These are phyloP conservation scores for Pleurozium schreberi DNA, from an alignment of 225 moss, liverwort and hornwort species.

Conservation along the genomic window DNA sequence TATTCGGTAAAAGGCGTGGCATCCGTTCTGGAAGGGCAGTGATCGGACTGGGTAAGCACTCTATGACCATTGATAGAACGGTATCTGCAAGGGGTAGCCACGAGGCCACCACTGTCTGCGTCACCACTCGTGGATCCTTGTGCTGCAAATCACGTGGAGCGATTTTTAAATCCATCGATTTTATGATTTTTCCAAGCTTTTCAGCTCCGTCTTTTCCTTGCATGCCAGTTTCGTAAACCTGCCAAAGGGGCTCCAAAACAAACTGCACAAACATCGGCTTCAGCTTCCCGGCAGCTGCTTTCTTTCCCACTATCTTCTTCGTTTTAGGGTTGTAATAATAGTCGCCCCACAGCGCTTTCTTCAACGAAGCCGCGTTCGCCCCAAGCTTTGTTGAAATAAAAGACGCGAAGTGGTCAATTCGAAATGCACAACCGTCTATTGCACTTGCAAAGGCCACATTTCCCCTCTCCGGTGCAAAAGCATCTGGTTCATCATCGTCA, in stretches of 20 bases:
- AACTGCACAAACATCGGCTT: constrained; percentile 99
- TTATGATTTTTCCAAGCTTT: constrained; percentile 72
- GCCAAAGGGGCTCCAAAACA: constrained; percentile 87
- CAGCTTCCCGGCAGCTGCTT: constrained; percentile 75
- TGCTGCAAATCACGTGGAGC: constrained; percentile 73
- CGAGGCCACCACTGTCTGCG: constrained; percentile 75
- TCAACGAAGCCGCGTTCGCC: constrained; percentile 55
- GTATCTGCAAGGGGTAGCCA: constrained; percentile 85
- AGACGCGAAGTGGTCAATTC: constrained; percentile 74
- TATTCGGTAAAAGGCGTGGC: constrained; percentile 64
- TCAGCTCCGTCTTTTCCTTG: constrained; percentile 70
- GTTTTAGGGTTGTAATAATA: constrained; percentile 77
- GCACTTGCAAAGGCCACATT: constrained; percentile 97
- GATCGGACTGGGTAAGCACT: constrained; percentile 84
- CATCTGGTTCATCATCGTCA: constrained; percentile 82
- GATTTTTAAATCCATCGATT: constrained; percentile 73
- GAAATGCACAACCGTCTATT: constrained; percentile 86
- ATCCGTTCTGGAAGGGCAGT: constrained; percentile 69
- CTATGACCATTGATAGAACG: constrained; percentile 76
- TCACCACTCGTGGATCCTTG: constrained; percentile 82
- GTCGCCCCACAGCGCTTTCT: constrained; percentile 82
- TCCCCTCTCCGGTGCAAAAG: constrained; percentile 86
- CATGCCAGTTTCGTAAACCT: constrained; percentile 83
- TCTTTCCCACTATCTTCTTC: constrained; percentile 76
- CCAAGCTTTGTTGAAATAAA: constrained; percentile 85